These are phyloP conservation scores for Tolypocladium guangdongense DNA, from an alignment of 2,329 filamentous ascomycete species.

Conservation along the genomic window DNA sequence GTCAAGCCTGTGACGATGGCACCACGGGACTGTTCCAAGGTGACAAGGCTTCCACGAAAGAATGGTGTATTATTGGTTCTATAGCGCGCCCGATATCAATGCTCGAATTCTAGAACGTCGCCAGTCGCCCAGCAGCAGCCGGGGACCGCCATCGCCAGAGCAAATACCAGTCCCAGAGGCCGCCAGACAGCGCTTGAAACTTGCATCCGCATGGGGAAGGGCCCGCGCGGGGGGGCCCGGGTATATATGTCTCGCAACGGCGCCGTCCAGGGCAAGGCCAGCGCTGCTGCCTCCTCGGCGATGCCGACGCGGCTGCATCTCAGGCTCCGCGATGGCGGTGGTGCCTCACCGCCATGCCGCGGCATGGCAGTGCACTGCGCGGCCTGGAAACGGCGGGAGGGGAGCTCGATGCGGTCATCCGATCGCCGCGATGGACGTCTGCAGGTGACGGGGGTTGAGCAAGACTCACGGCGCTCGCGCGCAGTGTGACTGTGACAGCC, in stretches of 20 bases:
- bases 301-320: neutral
- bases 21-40: neutral
- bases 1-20: too few relatives aligned
- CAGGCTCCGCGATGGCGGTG: neutral
- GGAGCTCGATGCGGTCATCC: too few relatives aligned
- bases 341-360: neutral
- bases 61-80: neutral
- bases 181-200: neutral
- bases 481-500: too few relatives aligned
- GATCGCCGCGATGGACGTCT: too few relatives aligned
- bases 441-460: too few relatives aligned
- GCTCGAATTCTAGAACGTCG: neutral
- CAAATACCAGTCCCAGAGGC: neutral
- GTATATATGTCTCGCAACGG: neutral
- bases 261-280: neutral
- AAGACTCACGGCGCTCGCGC: too few relatives aligned
- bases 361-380: neutral
- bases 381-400: neutral
- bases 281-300: neutral
- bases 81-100: neutral
- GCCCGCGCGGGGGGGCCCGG: too few relatives aligned
- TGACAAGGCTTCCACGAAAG: too few relatives aligned
- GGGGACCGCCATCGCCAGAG: neutral
- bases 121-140: too few relatives aligned
- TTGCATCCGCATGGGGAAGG: neutral